Evolutionary conservation across 179 eudicot genomes (phyloP).

Genomic region (Amaranthus tricolor): DNA sequence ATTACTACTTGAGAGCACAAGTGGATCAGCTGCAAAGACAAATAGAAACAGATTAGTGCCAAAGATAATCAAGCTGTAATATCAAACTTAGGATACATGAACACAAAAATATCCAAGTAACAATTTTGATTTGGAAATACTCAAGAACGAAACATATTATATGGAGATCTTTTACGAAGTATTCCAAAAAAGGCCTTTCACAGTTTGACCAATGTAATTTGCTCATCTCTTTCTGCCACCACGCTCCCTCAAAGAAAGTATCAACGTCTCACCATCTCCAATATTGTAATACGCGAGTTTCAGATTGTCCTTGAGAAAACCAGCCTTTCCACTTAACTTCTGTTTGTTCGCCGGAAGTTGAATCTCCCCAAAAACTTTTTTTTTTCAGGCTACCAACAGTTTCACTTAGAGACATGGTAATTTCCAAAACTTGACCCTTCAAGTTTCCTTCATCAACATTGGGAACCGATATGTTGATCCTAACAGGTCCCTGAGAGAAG

Average conservation of each 20-base stretch:
- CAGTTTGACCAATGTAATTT: constrained; percentile 6
- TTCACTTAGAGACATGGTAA: constrained; percentile 71
- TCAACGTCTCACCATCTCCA: constrained; percentile 62
- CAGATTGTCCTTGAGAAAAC: constrained; percentile 89
- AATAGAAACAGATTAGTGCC: constrained; percentile 33
- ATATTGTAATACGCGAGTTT: constrained; percentile 90
- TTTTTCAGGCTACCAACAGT: constrained; percentile 85
- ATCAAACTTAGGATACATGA: constrained; percentile 27
- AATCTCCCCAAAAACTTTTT: constrained; percentile 88
- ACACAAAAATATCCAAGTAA: constrained; percentile 26
- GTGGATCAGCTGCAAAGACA: constrained; percentile 33
- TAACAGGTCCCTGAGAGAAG: constrained; percentile 77
- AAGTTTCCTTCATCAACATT: constrained; percentile 92
- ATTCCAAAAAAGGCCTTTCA: constrained; percentile 34
- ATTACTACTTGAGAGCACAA: constrained; percentile 27
- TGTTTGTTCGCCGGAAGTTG: constrained; percentile 97
- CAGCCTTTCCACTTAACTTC: constrained; percentile 95
- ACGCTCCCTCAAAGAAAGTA: constrained; percentile 93
- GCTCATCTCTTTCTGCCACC: constrained; percentile 78
- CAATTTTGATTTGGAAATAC: constrained; percentile 17
- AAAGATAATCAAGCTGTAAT: constrained; percentile 19
- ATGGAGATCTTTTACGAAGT: constrained; percentile 19
- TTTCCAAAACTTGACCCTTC: constrained; percentile 88
- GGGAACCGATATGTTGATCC: constrained; percentile 69
- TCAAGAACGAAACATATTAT: constrained; percentile 24